These are phyloP conservation scores for Aspergillus steynii DNA, from an alignment of 495 filamentous ascomycete species.

Conservation along the genomic window DNA sequence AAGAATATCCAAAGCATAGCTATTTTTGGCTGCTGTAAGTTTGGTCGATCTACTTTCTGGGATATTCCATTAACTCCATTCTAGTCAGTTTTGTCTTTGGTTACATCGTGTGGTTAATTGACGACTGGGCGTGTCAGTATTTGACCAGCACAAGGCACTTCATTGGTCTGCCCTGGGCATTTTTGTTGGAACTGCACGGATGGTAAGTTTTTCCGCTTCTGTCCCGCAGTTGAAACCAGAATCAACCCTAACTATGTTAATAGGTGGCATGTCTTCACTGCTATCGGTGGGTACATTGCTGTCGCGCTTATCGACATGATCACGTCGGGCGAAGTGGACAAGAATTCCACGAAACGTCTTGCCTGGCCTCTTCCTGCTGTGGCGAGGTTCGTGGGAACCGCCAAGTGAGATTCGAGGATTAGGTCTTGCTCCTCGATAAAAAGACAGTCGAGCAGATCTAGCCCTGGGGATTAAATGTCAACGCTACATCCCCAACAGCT, in stretches of 20 bases:
- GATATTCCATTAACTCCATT: neutral
- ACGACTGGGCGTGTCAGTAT: constrained; percentile 25
- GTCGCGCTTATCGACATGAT: constrained; percentile 21
- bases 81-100: constrained; percentile 26
- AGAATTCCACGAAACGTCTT: constrained; percentile 1
- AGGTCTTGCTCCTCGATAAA: neutral
- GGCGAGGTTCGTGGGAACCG: neutral
- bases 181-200: constrained; percentile 57
- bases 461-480: too few relatives aligned
- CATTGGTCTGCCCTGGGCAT: constrained; percentile 47
- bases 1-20: constrained; percentile 19
- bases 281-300: constrained; percentile 42
- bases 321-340: constrained; percentile 3
- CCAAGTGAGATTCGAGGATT: neutral
- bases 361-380: constrained; percentile 13
- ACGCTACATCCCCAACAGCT: too few relatives aligned
- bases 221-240: neutral
- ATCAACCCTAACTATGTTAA: neutral
- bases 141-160: constrained; percentile 14
- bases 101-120: constrained; percentile 28
- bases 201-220: constrained; percentile 36
- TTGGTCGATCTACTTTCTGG: constrained; percentile 5
- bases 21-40: constrained; percentile 21
- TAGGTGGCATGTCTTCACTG: constrained; percentile 58
- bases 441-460: neutral